A percentile compares a stretch with the other conserved stretches of the same genome.
Evolutionary conservation across 371 early-diverging fungal genomes (phyloP).

Genomic region (Actinomortierella ambigua): DNA sequence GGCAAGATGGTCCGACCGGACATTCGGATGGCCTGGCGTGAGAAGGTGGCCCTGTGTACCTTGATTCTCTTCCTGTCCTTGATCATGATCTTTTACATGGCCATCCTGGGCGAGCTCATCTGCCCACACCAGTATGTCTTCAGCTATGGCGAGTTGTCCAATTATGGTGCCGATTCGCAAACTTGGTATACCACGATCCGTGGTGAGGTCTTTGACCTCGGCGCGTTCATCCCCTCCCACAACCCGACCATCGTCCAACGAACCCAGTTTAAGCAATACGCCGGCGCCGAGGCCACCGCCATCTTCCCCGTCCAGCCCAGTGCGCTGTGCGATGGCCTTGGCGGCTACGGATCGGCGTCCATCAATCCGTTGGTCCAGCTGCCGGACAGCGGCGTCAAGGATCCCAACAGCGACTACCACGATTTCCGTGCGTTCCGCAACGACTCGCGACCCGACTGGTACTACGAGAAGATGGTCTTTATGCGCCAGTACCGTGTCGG

Average conservation of each 20-base stretch:
- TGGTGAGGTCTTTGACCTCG: slow-evolving; percentile 77
- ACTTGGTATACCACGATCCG: slow-evolving; percentile 70
- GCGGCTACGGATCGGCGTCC: slow-evolving; percentile 38
- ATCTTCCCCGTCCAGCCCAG: slow-evolving; percentile 79
- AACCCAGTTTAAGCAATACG: slow-evolving; percentile 56
- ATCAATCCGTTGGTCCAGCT: slow-evolving; percentile 54
- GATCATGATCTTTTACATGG: slow-evolving; percentile 88
- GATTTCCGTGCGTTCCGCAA: slow-evolving; percentile 57
- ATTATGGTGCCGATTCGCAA: slow-evolving; percentile 46
- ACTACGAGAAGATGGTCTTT: slow-evolving; percentile 68
- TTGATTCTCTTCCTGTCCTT: slow-evolving; percentile 83
- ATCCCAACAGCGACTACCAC: slow-evolving; percentile 53
- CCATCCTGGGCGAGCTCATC: slow-evolving; percentile 83
- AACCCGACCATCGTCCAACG: slow-evolving; percentile 54
- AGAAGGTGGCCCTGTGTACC: slow-evolving; percentile 92
- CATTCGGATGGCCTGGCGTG: slow-evolving; percentile 94
- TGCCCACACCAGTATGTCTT: slow-evolving; percentile 86
- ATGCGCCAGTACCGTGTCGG: slow-evolving; percentile 72
- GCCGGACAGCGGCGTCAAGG: slow-evolving; percentile 42
- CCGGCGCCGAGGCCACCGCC: slow-evolving; percentile 69
- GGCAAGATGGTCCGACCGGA: slow-evolving; percentile 84
- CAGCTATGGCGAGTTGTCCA: slow-evolving; percentile 54
- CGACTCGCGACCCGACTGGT: slow-evolving; percentile 58
- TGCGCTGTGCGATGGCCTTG: slow-evolving; percentile 53
- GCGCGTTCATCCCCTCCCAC: slow-evolving; percentile 52